Evolutionary conservation across 495 filamentous ascomycete species (phyloP).

Genomic region (Podospora pseudopauciseta): DNA sequence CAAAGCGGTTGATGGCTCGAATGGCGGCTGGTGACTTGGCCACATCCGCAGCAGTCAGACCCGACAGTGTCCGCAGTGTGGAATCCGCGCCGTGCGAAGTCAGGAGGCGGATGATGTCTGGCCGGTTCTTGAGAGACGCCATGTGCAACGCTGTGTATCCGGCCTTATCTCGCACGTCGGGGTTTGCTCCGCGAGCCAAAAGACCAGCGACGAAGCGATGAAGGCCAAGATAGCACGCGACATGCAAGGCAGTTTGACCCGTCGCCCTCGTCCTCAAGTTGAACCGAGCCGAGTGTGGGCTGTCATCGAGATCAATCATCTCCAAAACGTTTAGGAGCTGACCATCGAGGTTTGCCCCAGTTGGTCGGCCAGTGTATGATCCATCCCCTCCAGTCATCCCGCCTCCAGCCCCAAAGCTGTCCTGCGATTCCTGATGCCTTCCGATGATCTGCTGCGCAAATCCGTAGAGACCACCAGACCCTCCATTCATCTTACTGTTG

Average conservation of each 20-base stretch:
- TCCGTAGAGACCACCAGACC: conserved; percentile 47
- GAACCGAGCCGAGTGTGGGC: conserved; percentile 59
- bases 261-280: conserved; percentile 56
- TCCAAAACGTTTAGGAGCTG: conserved; percentile 71
- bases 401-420: conserved; percentile 21
- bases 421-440: conserved; percentile 15
- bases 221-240: conserved; percentile 72
- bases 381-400: conserved; percentile 15
- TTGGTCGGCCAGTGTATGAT: conserved; percentile 11
- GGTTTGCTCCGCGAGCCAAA: conserved; percentile 73
- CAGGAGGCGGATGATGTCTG: conserved; percentile 71
- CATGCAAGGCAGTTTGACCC: conserved; percentile 79
- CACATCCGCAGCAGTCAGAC: conserved; percentile 70
- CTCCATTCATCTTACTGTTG: conserved; percentile 54
- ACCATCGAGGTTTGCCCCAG: conserved; percentile 51
- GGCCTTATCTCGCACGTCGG: conserved; percentile 69
- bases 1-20: conserved; percentile 49
- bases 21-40: conserved; percentile 59
- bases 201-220: conserved; percentile 76
- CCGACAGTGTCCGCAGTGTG: conserved; percentile 63
- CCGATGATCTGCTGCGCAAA: conserved; percentile 54
- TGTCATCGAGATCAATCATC: conserved; percentile 73
- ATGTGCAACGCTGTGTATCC: conserved; percentile 84
- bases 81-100: conserved; percentile 70
- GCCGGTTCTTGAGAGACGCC: conserved; percentile 71